phyloP scores from a whole-genome alignment of 1,284 basidiomycete species.

The Ceratorhiza oryzae-sativae region DNA sequence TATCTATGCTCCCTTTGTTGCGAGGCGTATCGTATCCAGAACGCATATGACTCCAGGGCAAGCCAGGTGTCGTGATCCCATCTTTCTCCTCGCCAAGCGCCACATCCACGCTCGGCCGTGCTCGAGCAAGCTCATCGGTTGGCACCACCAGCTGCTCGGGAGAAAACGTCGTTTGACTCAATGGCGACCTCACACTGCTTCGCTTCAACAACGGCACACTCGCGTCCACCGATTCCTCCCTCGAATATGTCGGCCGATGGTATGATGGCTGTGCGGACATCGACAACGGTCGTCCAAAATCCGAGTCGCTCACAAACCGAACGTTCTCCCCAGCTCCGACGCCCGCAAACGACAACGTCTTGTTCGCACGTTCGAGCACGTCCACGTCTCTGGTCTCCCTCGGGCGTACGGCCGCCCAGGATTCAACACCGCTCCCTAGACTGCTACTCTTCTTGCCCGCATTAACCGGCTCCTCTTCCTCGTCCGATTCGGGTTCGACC shows the following conservation, averaged over 20 bases:
- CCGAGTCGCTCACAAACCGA: conserved; percentile 8
- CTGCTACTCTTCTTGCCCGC: background rate
- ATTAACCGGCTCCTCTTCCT: conserved; percentile 4
- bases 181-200: conserved; percentile 1
- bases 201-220: background rate
- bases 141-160: conserved; percentile 14
- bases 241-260: conserved; percentile 28
- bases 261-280: conserved; percentile 4
- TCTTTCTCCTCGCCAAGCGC: conserved; percentile 11
- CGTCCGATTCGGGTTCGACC: conserved; percentile 34
- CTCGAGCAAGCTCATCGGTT: conserved; percentile 2
- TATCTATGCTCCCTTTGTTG: conserved; percentile 25
- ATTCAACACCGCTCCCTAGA: background rate
- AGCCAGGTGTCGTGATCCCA: background rate
- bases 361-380: conserved; percentile 27
- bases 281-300: conserved; percentile 19
- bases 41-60: background rate
- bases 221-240: conserved; percentile 5
- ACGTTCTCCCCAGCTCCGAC: conserved; percentile 16
- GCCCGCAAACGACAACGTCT: conserved; percentile 24
- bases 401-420: conserved; percentile 24
- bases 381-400: conserved; percentile 10
- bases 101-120: conserved; percentile 24
- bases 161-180: conserved; percentile 7
- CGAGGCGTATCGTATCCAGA: conserved; percentile 1